These are phyloP conservation scores for Hymenoscyphus fructigenus DNA, from an alignment of 2,329 filamentous ascomycete genomes.

Conservation along the genomic window DNA sequence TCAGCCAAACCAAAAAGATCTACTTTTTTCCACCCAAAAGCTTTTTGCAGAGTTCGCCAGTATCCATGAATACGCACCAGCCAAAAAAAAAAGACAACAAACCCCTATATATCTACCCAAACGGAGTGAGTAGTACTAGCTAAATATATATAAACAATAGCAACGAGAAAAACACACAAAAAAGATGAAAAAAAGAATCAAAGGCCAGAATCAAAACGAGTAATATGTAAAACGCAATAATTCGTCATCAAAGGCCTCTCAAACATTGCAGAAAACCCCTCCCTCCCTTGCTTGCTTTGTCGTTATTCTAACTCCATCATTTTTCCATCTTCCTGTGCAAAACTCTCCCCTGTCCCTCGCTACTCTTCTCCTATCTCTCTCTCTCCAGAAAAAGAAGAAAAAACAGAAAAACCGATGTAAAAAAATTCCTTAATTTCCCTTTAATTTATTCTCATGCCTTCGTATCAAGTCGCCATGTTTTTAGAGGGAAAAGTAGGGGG, in stretches of 20 bases:
- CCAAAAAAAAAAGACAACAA: too few species aligned
- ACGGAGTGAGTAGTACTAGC: too few species aligned
- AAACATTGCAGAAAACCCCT: not conserved
- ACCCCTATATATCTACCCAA: too few species aligned
- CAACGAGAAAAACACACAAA: not conserved
- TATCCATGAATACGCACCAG: too few species aligned
- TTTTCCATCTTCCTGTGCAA: not conserved
- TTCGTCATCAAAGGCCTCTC: not conserved
- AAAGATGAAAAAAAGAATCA: not conserved
- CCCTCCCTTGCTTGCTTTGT: not conserved
- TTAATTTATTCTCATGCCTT: constrained; percentile 21
- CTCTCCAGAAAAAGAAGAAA: not conserved
- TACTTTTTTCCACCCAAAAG: too few species aligned
- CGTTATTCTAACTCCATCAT: not conserved
- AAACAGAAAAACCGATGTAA: not conserved
- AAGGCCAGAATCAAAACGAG: not conserved
- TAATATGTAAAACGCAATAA: not conserved
- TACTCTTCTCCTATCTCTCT: not conserved
- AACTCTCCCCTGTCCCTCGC: not conserved
- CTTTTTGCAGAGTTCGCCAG: too few species aligned
- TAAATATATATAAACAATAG: too few species aligned
- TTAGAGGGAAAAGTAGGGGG: constrained; percentile 22
- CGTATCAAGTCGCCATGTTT: constrained; percentile 20
- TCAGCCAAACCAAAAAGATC: too few species aligned
- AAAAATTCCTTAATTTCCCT: not conserved